Base-by-base conservation (phyloP, 495 filamentous ascomycete genomes). In the Oleoguttula mirabilis region DNA sequence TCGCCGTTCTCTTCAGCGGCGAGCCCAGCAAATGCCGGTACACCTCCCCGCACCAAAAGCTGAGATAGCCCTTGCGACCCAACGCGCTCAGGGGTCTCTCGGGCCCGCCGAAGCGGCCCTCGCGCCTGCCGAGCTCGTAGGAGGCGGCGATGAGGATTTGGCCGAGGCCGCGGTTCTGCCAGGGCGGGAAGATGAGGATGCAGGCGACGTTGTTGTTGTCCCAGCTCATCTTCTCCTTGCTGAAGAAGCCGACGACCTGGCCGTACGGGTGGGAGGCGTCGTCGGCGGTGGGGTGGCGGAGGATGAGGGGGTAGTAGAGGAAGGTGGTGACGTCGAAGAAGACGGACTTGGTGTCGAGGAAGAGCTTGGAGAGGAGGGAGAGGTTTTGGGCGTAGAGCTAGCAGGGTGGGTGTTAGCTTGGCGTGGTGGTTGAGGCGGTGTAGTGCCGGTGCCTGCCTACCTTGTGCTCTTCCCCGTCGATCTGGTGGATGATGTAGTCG, bases 171-270 rank as follows among this genome's bases (percentile, higher is more conserved):
- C 81, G 84, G 38, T 79, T 75, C 58, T 96, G 90, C 73, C 88
- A 96, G 1, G 90, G 90, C 2, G 92, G 90, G 57, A 99, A 95
- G 10, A 99, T 73, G 19, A 95, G 68, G 45, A 99, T 99, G 57
- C 90, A 99, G 3, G 90, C 90, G 0, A 99, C 73, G 50, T 96
- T 99, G 60, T 96, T 95, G 52, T 90, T 84, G 55, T 99, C 90
- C 90, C 90, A 99, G 3, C 84, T 90, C 62, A 94, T 79, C 55
- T 96, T 96, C 65, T 99, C 90, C 57, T 96, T 96, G 17, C 82
- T 88, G 70, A 94, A 99, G 72, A 94, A 99, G 38, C 92, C 90
- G 6, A 94, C 74, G 22, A 95, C 79, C 36, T 76, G 22, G 60
- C 56, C 47, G 23, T 53, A 36, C 2, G 38, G 37, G n/a, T 47